Conservation (phyloP, 169 alveolate species). For the Eimeria sp. region DNA sequence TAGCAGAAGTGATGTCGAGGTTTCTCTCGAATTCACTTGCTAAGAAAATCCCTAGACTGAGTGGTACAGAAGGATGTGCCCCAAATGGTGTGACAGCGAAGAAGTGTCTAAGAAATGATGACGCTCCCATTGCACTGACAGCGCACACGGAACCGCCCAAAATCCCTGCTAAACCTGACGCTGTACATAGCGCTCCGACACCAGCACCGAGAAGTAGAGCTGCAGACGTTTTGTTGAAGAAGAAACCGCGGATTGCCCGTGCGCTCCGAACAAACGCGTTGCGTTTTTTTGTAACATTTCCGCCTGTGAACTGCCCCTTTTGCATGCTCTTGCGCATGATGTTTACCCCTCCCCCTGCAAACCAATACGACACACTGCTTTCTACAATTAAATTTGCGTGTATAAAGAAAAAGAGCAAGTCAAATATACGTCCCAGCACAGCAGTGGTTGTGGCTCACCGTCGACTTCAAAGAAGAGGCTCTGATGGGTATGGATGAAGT, state of each 20-base stretch:
- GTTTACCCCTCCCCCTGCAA: constrained; percentile 39
- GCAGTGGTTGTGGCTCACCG: constrained; percentile 10
- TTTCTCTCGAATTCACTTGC: constrained; percentile 43
- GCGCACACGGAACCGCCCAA: constrained; percentile 49
- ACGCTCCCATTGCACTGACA: constrained; percentile 9
- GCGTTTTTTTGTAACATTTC: neutral
- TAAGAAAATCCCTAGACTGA: constrained; percentile 14
- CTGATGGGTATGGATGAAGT: constrained; percentile 46
- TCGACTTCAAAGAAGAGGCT: constrained; percentile 49
- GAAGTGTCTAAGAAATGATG: neutral
- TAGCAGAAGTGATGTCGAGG: neutral
- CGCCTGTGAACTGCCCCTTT: neutral
- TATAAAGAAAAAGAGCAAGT: neutral
- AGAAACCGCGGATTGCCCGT: constrained; percentile 23
- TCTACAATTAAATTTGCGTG: neutral
- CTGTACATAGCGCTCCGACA: constrained; percentile 47
- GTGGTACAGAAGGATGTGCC: neutral
- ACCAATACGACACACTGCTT: neutral
- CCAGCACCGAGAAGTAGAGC: constrained; percentile 36
- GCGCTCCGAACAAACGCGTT: neutral
- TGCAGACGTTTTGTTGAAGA: constrained; percentile 21
- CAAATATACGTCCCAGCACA: neutral
- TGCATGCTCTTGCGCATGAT: constrained; percentile 57
- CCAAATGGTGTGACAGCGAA: constrained; percentile 54
- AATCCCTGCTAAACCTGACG: constrained; percentile 45